Evolutionary conservation across 441 rosid species (phyloP), one percentile per base, ranked within the genome.

Genomic region (Pelargonium fulgidum): DNA sequence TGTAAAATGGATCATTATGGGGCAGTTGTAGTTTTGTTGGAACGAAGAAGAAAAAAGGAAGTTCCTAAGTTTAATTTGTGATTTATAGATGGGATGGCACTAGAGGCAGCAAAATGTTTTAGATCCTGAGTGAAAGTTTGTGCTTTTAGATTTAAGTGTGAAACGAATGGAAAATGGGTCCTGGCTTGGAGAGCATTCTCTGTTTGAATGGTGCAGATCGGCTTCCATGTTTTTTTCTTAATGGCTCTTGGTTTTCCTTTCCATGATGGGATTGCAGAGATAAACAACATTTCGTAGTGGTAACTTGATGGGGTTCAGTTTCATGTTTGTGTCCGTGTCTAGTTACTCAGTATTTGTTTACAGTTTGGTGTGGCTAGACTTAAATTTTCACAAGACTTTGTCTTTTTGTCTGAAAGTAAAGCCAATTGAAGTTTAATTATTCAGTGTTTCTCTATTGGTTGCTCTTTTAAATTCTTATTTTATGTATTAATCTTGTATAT

Each of bases 401-500:
- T 39, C 42, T 39, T 39, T 5, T 56, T 16, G 12, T 10, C 17
- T 54, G 19, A 16, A 54, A 16, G 4, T 52, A 48, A 52, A 54
- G 45, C 6, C 59, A 65, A 8, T n/a, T 7, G 20, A 44, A 64
- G 1, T 20, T 44, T 62, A 58, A 20, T 7, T 56, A 63, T 9
- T 65, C 65, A 1, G 33, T 56, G 7, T 52, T 14, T 14, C 58
- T 17, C 58, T 14, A 52, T 52, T 68, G 59, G 65, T 39, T 36
- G 19, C 4, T 54, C 42, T 36, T 62, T 26, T 22, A 10, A 26
- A 45, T 29, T 19, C 16, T 63, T 66, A 33, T 13, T 52, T 74
- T 48, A n/a, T 56, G 13, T 19, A 1, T 54, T 75, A 16, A 58
- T 75, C 58, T 41, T 9, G 58, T 47, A 65, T 71, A 24, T 70